Evolutionary conservation across 345 rosid species (phyloP).

Genomic region (Iberis pinnata): DNA sequence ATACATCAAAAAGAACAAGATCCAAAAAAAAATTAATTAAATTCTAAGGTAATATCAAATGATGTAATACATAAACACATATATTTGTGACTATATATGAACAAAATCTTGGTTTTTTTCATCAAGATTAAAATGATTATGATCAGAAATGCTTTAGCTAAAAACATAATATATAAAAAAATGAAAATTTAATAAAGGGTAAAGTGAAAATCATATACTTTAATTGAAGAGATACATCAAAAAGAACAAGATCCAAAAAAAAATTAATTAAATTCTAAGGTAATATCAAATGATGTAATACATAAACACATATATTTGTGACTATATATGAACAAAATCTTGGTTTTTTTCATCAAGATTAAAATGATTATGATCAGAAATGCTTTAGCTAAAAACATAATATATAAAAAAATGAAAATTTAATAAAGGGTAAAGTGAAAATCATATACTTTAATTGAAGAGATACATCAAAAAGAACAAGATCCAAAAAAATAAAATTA

Average conservation of each 20-base stretch:
- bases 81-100: conserved; percentile 11
- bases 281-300: conserved; percentile 3
- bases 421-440: conserved; percentile 39
- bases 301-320: conserved; percentile 15
- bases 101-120: not conserved
- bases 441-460: not conserved
- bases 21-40: conserved; percentile 37
- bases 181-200: conserved; percentile 28
- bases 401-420: conserved; percentile 12
- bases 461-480: conserved; percentile 14
- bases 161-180: conserved; percentile 8
- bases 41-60: conserved; percentile 2
- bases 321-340: not conserved
- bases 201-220: conserved; percentile 30
- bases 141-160: conserved; percentile 1
- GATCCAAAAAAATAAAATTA: conserved; percentile 40
- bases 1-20: conserved; percentile 18
- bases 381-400: conserved; percentile 13
- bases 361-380: conserved; percentile 13
- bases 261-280: conserved; percentile 17
- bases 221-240: not conserved
- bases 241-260: conserved; percentile 33
- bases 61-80: conserved; percentile 10
- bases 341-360: conserved; percentile 11
- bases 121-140: conserved; percentile 18